Base-by-base conservation (phyloP, 331 rosid species). In the Phaseolus coccineus region DNA sequence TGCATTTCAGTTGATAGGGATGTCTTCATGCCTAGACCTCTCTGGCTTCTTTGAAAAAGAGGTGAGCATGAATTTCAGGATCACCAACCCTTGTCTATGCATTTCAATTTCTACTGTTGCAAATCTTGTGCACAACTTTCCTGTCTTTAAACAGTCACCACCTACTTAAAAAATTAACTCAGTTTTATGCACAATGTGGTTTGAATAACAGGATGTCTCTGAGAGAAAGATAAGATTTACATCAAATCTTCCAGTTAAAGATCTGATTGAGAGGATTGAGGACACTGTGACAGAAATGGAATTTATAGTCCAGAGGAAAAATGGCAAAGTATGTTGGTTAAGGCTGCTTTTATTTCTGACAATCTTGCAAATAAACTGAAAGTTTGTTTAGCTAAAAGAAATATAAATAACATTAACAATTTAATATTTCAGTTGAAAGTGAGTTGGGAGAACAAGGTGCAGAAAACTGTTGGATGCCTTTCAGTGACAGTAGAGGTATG, bases 31-130 rank as follows among this genome's bases (percentile, higher is more conserved):
- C 85, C 74, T 96, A 46, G 99, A 96, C 86, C 96, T 96, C 80
- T 96, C 99, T 33, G 98, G 98, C 55, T 88, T 96, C 84, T 96
- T 96, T 80, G 99, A 96, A 89, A 85, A 86, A 76, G 99, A 96
- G 98, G 99, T 93, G 82, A 84, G 94, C 57, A 28, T 63, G 59
- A 12, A 74, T 68, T 48, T 42, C 30, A 11, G 28, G 47, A 42
- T 8, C 47, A 42, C 47, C 47, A 42, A 40, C 46, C 46, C 46
- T 51, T 51, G 13, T 33, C 76, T 62, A 24, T 3, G 50, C 12
- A 39, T 57, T 77, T 44, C 10, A 15, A 39, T 57, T 77, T 44
- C 13, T 58, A 37, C 42, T 61, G 9, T 6, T 22, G 40, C 53
- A 13, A n/a, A 52, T 13, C 64, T 81, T 52, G 12, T 52, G 50